Conservation (phyloP, 805 yeast species). For the Hanseniaspora vineae region DNA sequence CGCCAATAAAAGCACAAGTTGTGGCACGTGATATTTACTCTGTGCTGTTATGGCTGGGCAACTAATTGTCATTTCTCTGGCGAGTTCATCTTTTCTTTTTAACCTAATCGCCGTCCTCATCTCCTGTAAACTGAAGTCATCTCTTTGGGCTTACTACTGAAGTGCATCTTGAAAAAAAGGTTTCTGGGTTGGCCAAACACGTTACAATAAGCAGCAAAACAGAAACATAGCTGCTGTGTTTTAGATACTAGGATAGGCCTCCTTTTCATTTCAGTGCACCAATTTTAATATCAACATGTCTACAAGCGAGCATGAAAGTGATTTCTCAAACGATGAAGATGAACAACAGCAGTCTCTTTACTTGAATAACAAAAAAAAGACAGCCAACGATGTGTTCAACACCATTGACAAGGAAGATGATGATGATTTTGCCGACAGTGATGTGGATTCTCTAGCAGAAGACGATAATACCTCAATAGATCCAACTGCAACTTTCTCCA, state of each 20-base stretch:
- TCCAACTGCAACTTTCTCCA: neutral
- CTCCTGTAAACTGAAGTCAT: too few relatives aligned
- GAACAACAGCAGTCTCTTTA: conserved; percentile 1
- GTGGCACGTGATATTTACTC: too few relatives aligned
- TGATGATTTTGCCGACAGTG: neutral
- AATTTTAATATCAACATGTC: neutral
- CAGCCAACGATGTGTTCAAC: neutral
- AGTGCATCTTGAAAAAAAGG: too few relatives aligned
- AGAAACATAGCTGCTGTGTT: neutral
- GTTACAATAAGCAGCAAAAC: neutral
- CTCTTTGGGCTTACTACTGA: too few relatives aligned
- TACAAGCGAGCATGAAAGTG: conserved; percentile 1
- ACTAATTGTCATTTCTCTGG: too few relatives aligned
- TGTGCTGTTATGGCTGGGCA: too few relatives aligned
- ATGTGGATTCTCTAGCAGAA: neutral
- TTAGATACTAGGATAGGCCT: neutral
- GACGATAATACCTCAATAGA: neutral
- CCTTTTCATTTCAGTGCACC: neutral
- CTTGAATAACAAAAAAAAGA: conserved; percentile 2
- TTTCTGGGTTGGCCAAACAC: too few relatives aligned
- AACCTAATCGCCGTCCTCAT: too few relatives aligned
- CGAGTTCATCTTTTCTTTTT: too few relatives aligned
- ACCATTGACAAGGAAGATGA: neutral
- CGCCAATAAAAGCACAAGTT: too few relatives aligned
- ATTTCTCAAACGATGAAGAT: conserved; percentile 4